phyloP scores from a whole-genome alignment of 257 asterid genomes.

The Hygrophila difformis region DNA sequence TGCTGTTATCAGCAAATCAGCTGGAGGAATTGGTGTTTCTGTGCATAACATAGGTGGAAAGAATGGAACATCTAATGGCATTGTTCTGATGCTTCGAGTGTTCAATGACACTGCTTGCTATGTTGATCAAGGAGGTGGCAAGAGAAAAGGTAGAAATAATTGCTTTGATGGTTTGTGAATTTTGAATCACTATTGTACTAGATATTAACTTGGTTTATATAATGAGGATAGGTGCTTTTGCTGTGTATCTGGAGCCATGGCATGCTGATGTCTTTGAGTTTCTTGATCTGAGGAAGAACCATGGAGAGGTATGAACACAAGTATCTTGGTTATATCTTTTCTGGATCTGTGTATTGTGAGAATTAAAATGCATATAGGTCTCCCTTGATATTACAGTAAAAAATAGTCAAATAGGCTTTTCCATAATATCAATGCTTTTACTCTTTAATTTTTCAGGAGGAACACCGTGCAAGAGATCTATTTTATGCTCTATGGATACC shows the following conservation, averaged over 20 bases:
- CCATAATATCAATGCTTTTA: neutral
- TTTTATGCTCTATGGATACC: slow-evolving; percentile 95
- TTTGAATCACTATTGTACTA: too few relatives aligned
- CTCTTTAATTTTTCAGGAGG: slow-evolving; percentile 47
- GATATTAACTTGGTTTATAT: slow-evolving; percentile 2
- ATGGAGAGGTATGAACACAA: slow-evolving; percentile 59
- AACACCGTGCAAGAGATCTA: slow-evolving; percentile 85
- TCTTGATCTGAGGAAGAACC: slow-evolving; percentile 87
- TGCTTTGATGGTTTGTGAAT: neutral
- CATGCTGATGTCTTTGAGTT: slow-evolving; percentile 87
- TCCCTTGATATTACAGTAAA: neutral
- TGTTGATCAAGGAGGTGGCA: slow-evolving; percentile 99
- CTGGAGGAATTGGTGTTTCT: slow-evolving; percentile 96
- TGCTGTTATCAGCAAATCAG: slow-evolving; percentile 97
- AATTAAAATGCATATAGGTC: neutral
- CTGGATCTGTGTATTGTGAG: neutral
- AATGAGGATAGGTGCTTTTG: slow-evolving; percentile 67
- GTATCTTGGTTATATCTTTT: neutral
- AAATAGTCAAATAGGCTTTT: too few relatives aligned
- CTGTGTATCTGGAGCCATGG: slow-evolving; percentile 99
- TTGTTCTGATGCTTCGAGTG: slow-evolving; percentile 93
- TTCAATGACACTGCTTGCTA: slow-evolving; percentile 94
- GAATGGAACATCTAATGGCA: slow-evolving; percentile 92
- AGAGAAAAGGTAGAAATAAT: slow-evolving; percentile 63
- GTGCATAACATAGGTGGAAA: slow-evolving; percentile 94